These are phyloP conservation scores for Hamamelis virginiana DNA, from an alignment of 164 flowering plant species.

Conservation along the genomic window DNA sequence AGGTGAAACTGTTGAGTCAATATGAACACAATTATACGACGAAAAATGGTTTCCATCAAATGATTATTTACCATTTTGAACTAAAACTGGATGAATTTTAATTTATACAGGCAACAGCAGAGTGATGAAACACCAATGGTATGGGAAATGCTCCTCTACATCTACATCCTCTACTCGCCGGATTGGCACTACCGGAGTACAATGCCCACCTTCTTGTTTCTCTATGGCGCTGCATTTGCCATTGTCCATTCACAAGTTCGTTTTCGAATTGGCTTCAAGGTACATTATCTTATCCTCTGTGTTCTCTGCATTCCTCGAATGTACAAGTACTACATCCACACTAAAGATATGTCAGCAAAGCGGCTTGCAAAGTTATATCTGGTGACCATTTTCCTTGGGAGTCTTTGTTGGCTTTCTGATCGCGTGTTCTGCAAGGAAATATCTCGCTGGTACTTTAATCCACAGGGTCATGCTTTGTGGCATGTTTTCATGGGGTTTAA, in stretches of 20 bases:
- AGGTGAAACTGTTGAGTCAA: no score
- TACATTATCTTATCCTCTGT: conserved; percentile 59
- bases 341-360: conserved; percentile 51
- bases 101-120: no score
- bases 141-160: conserved; percentile 81
- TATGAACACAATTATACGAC: no score
- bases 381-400: conserved; percentile 45
- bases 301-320: conserved; percentile 79
- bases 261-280: conserved; percentile 61
- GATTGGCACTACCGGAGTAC: conserved; percentile 91
- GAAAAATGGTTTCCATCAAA: no score
- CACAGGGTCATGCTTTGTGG: conserved; percentile 85
- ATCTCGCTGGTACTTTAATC: conserved; percentile 53
- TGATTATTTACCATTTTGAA: no score
- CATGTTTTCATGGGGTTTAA: conserved; percentile 77
- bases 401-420: conserved; percentile 60
- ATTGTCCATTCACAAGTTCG: conserved; percentile 51
- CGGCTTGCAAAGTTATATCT: conserved; percentile 59
- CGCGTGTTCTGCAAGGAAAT: conserved; percentile 50
- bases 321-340: conserved; percentile 83
- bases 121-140: conserved; percentile 50
- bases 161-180: conserved; percentile 78
- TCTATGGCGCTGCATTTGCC: conserved; percentile 69
- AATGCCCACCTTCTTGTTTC: conserved; percentile 76
- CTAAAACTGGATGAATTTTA: no score